A percentile compares a stretch with the other conserved stretches of the same genome.
Conservation (phyloP, 2,329 filamentous ascomycete genomes). For the Epicoccum sorghinum region DNA sequence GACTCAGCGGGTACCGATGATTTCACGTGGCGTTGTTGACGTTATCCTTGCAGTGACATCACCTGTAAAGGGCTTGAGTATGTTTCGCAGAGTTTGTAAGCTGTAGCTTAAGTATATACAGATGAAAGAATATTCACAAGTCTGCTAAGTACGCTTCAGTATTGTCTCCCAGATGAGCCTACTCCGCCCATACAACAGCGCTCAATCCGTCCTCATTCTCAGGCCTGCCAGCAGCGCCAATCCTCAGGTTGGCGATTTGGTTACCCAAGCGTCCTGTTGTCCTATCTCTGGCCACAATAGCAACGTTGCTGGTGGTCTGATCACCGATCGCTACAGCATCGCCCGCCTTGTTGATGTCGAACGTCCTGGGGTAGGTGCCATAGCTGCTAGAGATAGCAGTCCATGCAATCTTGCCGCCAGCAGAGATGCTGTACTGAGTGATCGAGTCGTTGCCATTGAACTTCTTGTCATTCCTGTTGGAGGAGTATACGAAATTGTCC, state of each 20-base stretch:
- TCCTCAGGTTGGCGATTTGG: constrained; percentile 32
- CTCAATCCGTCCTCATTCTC: constrained; percentile 43
- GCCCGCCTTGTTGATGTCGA: constrained; percentile 43
- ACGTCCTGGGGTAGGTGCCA: constrained; percentile 44
- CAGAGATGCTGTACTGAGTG: constrained; percentile 41
- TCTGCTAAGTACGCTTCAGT: neutral
- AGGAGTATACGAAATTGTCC: constrained; percentile 42
- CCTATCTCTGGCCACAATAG: constrained; percentile 37
- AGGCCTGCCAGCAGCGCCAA: constrained; percentile 32
- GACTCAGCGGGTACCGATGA: too few species aligned
- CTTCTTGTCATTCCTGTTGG: constrained; percentile 47
- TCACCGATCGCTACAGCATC: constrained; percentile 40
- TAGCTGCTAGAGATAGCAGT: constrained; percentile 39
- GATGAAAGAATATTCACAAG: neutral
- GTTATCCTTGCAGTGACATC: too few species aligned
- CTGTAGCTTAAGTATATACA: neutral
- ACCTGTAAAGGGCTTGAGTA: too few species aligned
- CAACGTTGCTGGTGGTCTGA: constrained; percentile 42
- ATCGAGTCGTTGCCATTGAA: constrained; percentile 44
- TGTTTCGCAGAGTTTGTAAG: neutral
- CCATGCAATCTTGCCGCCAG: constrained; percentile 36
- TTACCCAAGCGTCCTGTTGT: constrained; percentile 36
- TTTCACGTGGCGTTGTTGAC: too few species aligned
- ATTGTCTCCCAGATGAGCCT: neutral
- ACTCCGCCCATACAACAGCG: constrained; percentile 45